Evolutionary conservation across 805 yeast genomes (phyloP).

Genomic region (Kazachstania kunashirensis): DNA sequence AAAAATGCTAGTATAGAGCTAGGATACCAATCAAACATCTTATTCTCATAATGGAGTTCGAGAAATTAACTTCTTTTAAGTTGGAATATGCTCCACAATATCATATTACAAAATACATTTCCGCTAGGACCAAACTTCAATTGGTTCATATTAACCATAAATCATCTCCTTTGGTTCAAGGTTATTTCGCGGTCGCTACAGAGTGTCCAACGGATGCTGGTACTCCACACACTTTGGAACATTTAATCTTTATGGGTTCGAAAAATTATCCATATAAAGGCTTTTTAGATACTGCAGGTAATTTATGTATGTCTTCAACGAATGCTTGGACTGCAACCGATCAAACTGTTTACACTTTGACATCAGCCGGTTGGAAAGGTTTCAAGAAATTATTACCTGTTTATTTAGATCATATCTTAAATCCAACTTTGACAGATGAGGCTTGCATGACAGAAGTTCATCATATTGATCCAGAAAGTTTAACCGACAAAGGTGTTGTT

Average conservation of each 20-base stretch:
- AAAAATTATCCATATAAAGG: conserved; percentile 86
- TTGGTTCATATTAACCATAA: conserved; percentile 59
- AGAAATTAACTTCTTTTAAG: conserved; percentile 41
- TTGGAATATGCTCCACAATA: conserved; percentile 67
- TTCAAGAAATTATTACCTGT: conserved; percentile 76
- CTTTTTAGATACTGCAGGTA: conserved; percentile 75
- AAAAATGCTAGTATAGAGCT: too few relatives aligned
- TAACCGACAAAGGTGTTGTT: conserved; percentile 88
- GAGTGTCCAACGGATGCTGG: conserved; percentile 84
- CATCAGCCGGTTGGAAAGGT: conserved; percentile 95
- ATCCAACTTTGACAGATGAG: conserved; percentile 80
- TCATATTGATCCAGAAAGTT: conserved; percentile 80
- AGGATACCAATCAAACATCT: too few relatives aligned
- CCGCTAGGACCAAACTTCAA: conserved; percentile 74
- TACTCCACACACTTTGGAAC: conserved; percentile 92
- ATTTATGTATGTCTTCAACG: conserved; percentile 71
- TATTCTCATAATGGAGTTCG: conserved; percentile 28
- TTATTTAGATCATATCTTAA: conserved; percentile 75
- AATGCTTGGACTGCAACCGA: conserved; percentile 98
- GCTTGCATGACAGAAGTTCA: conserved; percentile 92
- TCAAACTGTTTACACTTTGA: conserved; percentile 85
- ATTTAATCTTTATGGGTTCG: conserved; percentile 90
- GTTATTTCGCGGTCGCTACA: conserved; percentile 93
- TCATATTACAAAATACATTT: conserved; percentile 62
- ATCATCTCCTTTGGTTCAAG: conserved; percentile 80